Base-by-base conservation (phyloP, 169 alveolate species). In the Plasmodium adleri region DNA sequence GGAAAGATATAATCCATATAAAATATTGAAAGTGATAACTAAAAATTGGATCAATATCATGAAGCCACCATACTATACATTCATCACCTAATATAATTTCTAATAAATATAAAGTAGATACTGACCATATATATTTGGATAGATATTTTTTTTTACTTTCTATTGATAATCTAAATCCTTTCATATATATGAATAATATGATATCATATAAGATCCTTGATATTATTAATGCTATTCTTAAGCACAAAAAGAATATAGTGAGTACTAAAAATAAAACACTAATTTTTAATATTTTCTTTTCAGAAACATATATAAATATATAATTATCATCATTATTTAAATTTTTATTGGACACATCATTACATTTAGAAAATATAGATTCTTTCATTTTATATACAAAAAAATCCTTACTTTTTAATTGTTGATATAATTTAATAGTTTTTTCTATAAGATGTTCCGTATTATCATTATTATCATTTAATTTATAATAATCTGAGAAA, bases 31-130 rank as follows among this genome's bases (percentile, higher is more conserved):
- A 72, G 22, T 86, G 52, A 50, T 86, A 86, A 86, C 52, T 86
- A 60, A 86, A 86, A 47, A 86, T 60, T 2, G 92, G 92, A n/a
- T 70, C 87, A 8, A 86, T 49, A 47, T 72, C 92, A 66, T 72
- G 86, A 59, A 86, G n/a, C 88, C 86, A 86, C 92, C 92, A 86
- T 59, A 71, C 12, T 8, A 86, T 52, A 32, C 92, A 86, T 45
- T 54, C 92, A 20, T 71, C 87, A 8, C 78, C 74, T 47, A 72
- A 63, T 13, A 86, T 49, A 9, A 86, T 58, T 45, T 72, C 92
- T 8, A 86, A 12, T 47, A 86, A 59, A n/a, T 62, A 13, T 17
- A 86, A 28, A 5, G 92, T 86, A n/a, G 88, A 32, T 13, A 86
- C 59, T 8, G 92, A 86, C 92, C 92, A 86, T 13, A 86, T 22